phyloP scores from a whole-genome alignment of 768 basidiomycete genomes.

The Hypholoma fasciculare region DNA sequence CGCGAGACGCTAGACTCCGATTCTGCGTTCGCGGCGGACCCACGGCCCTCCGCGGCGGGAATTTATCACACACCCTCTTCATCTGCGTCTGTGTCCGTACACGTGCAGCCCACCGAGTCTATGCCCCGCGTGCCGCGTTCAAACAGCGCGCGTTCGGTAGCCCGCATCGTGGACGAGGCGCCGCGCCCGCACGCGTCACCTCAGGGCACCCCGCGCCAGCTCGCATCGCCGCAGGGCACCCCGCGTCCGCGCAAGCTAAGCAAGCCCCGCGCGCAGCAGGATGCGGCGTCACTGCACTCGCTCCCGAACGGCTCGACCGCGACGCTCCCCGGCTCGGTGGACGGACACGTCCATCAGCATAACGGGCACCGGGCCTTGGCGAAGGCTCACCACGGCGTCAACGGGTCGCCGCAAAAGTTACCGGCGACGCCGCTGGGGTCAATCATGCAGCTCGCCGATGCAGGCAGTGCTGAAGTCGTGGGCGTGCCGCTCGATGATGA shows the following conservation, averaged over 20 bases:
- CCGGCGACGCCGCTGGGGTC: constrained; percentile 13
- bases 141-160: constrained; percentile 4
- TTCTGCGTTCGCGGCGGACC: not conserved
- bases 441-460: constrained; percentile 20
- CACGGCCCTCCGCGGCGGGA: constrained; percentile 5
- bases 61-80: constrained; percentile 6
- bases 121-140: constrained; percentile 11
- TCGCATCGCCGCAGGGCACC: constrained; percentile 13
- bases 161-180: constrained; percentile 1
- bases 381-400: constrained; percentile 9
- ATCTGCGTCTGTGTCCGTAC: constrained; percentile 1
- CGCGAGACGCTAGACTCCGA: not conserved
- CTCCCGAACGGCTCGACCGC: constrained; percentile 17
- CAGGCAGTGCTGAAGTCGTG: constrained; percentile 27
- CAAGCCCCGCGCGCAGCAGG: constrained; percentile 21
- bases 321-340: constrained; percentile 14
- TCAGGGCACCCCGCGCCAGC: constrained; percentile 15
- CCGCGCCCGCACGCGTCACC: not conserved
- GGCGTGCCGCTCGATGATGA: constrained; percentile 48
- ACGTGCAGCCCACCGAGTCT: constrained; percentile 3
- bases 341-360: constrained; percentile 14
- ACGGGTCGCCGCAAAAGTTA: constrained; percentile 3
- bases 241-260: constrained; percentile 28
- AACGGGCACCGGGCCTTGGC: constrained; percentile 13
- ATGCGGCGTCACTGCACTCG: constrained; percentile 9